Conservation (phyloP, 2,329 filamentous ascomycete genomes). For the Hymenoscyphus repandus region DNA sequence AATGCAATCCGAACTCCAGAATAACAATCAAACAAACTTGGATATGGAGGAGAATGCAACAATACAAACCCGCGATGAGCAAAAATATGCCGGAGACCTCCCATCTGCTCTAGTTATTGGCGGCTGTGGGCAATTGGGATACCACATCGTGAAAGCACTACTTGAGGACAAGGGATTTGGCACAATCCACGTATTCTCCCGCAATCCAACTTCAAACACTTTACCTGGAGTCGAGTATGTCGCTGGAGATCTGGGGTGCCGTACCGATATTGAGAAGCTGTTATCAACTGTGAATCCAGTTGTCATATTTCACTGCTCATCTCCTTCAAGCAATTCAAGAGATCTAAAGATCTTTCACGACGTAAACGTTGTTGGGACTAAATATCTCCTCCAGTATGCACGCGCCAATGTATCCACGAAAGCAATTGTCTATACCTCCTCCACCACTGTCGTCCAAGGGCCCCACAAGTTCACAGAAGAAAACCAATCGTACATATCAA, state of each 20-base stretch:
- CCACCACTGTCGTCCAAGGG: background rate
- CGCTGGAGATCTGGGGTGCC: background rate
- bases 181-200: constrained; percentile 4
- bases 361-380: background rate
- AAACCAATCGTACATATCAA: background rate
- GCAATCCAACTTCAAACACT: constrained; percentile 2
- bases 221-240: background rate
- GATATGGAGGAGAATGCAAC: no score
- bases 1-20: no score
- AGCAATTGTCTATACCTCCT: background rate
- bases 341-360: background rate
- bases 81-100: background rate
- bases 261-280: background rate
- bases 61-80: no score
- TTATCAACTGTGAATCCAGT: constrained; percentile 1
- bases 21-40: no score
- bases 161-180: background rate
- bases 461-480: constrained; percentile 1
- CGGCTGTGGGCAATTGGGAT: constrained; percentile 31
- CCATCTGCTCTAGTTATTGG: constrained; percentile 24
- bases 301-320: constrained; percentile 4
- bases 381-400: background rate
- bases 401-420: background rate
- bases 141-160: constrained; percentile 5
- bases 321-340: background rate